phyloP scores from a whole-genome alignment of 2,329 filamentous ascomycete species.

The Xylariaceae sp. region DNA sequence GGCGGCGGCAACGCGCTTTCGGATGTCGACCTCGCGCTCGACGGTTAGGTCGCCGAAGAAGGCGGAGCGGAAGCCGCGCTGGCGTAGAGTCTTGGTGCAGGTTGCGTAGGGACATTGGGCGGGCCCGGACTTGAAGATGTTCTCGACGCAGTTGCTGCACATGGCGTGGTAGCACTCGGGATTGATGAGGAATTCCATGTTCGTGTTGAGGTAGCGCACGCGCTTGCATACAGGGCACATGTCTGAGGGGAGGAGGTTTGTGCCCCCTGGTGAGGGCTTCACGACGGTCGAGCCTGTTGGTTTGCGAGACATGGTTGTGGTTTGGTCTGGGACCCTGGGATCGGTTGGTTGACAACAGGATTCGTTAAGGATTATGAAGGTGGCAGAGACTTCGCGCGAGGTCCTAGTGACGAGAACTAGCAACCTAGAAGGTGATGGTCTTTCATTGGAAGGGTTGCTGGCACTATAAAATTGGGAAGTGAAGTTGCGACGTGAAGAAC shows the following conservation, averaged over 20 bases:
- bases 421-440: too few relatives aligned
- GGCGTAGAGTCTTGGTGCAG: conserved; percentile 81
- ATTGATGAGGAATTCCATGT: conserved; percentile 94
- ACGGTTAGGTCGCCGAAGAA: conserved; percentile 87
- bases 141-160: conserved; percentile 93
- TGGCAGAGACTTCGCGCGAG: too few relatives aligned
- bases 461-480: not conserved
- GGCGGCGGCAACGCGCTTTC: conserved; percentile 70
- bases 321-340: not conserved
- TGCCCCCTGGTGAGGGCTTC: conserved; percentile 18
- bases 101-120: conserved; percentile 88
- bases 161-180: conserved; percentile 99
- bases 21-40: conserved; percentile 90
- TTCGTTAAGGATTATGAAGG: not conserved
- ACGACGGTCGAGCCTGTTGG: conserved; percentile 14
- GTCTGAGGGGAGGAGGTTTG: conserved; percentile 48
- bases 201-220: conserved; percentile 87
- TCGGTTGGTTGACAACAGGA: not conserved
- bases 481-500: not conserved
- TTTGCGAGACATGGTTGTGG: conserved; percentile 37
- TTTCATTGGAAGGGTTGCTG: too few relatives aligned
- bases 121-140: conserved; percentile 88
- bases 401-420: too few relatives aligned
- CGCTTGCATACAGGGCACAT: conserved; percentile 98
- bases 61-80: conserved; percentile 77